Percentiles rank a stretch among this genome's conserved stretches.
phyloP scores from a whole-genome alignment of 2,329 filamentous ascomycete genomes.

The Exophiala dermatitidis region DNA sequence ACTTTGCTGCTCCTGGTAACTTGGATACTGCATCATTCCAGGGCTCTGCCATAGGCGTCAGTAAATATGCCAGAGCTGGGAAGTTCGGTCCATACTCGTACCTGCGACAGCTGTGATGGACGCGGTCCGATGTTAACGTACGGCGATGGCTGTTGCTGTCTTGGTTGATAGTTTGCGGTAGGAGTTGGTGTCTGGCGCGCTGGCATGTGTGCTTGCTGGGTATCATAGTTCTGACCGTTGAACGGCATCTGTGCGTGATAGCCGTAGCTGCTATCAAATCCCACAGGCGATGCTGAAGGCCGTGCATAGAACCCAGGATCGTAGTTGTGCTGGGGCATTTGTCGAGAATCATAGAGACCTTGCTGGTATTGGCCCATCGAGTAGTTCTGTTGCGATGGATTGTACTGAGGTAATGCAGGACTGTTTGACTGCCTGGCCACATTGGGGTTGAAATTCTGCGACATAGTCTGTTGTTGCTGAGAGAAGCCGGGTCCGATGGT shows the following conservation, averaged over 20 bases:
- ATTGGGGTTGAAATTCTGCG: constrained; percentile 22
- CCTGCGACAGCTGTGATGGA: constrained; percentile 28
- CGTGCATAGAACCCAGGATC: constrained; percentile 20
- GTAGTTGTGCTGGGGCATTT: constrained; percentile 17
- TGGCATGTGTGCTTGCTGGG: constrained; percentile 17
- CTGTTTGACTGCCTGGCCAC: constrained; percentile 18
- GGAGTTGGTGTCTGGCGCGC: constrained; percentile 18
- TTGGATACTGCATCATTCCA: constrained; percentile 16
- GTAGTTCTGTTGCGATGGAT: constrained; percentile 15
- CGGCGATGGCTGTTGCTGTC: constrained; percentile 27
- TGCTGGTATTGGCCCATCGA: constrained; percentile 19
- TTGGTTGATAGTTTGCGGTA: constrained; percentile 31
- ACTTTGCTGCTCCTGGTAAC: constrained; percentile 18
- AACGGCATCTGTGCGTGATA: constrained; percentile 20
- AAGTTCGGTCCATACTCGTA: constrained; percentile 12
- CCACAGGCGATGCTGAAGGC: constrained; percentile 19
- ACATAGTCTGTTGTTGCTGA: constrained; percentile 17
- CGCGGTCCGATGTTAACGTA: constrained; percentile 26
- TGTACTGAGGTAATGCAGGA: constrained; percentile 22
- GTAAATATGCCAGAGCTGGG: neutral
- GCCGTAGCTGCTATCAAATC: constrained; percentile 13
- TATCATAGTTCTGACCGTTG: constrained; percentile 14
- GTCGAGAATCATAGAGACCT: constrained; percentile 17
- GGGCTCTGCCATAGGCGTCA: constrained; percentile 8
- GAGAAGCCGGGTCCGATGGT: constrained; percentile 15